Evolutionary conservation across 345 rosid species (phyloP).

Genomic region (Citrus hindsii): DNA sequence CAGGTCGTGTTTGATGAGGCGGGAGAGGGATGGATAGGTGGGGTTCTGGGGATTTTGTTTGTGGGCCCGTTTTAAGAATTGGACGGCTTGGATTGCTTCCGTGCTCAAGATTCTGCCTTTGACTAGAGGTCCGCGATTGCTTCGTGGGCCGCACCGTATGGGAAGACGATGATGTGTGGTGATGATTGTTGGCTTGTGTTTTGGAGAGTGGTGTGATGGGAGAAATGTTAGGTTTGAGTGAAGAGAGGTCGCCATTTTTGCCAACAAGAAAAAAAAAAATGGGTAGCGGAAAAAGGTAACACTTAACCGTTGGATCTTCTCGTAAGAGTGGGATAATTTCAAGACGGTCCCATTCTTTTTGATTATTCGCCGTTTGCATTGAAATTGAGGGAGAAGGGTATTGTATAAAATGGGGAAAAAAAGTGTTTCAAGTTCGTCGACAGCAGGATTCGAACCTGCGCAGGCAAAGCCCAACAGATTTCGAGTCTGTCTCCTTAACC

Average conservation of each 20-base stretch:
- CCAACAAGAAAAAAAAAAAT: neutral
- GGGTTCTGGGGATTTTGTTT: conserved; percentile 23
- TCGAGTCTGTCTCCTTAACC: conserved; percentile 99
- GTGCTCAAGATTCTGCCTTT: conserved; percentile 79
- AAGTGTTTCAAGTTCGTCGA: conserved; percentile 44
- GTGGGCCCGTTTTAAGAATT: conserved; percentile 68
- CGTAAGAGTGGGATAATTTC: neutral
- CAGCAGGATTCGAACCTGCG: conserved; percentile 99
- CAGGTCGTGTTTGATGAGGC: conserved; percentile 73
- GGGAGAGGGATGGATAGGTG: conserved; percentile 59
- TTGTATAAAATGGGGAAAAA: neutral
- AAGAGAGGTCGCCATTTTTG: conserved; percentile 17
- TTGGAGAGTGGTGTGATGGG: conserved; percentile 8
- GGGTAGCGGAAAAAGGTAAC: too few relatives aligned
- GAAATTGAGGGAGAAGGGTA: neutral
- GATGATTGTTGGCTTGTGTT: conserved; percentile 6
- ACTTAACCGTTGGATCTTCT: neutral
- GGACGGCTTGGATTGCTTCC: conserved; percentile 93
- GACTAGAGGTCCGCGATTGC: conserved; percentile 79
- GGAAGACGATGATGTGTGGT: conserved; percentile 8
- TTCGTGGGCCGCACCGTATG: conserved; percentile 66
- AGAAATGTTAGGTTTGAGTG: conserved; percentile 21
- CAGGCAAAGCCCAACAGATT: conserved; percentile 98
- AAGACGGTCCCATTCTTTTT: neutral
- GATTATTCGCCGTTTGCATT: neutral